phyloP scores from a whole-genome alignment of 2,329 filamentous ascomycete genomes.

The Xylariaceae sp. region DNA sequence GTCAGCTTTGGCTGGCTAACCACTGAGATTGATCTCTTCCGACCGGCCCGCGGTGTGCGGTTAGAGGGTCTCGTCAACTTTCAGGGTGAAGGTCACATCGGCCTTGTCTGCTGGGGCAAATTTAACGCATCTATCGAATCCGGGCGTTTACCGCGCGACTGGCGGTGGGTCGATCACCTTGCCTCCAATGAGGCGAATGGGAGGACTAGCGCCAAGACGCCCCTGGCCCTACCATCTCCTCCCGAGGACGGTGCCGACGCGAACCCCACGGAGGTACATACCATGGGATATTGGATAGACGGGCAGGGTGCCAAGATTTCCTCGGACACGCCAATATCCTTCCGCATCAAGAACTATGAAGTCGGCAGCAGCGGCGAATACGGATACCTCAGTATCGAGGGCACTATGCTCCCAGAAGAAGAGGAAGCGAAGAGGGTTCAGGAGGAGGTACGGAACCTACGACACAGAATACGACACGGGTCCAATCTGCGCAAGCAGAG shows the following conservation, averaged over 20 bases:
- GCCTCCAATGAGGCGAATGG: conserved; percentile 35
- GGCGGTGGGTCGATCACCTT: conserved; percentile 71
- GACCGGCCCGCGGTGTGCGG: conserved; percentile 66
- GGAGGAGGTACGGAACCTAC: conserved; percentile 45
- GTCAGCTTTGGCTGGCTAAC: conserved; percentile 86
- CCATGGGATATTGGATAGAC: conserved; percentile 72
- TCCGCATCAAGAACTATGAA: conserved; percentile 82
- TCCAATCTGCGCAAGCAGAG: conserved; percentile 28
- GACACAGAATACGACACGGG: conserved; percentile 37
- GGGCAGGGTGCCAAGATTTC: conserved; percentile 61
- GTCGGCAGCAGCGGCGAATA: conserved; percentile 69
- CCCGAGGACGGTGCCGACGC: conserved; percentile 30
- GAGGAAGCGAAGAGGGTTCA: conserved; percentile 60
- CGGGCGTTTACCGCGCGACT: conserved; percentile 67
- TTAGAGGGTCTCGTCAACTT: conserved; percentile 81
- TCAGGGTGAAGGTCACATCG: conserved; percentile 83
- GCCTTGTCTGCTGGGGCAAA: conserved; percentile 82
- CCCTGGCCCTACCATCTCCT: conserved; percentile 38
- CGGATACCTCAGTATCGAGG: conserved; percentile 80
- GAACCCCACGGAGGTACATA: conserved; percentile 49
- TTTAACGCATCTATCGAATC: conserved; percentile 88
- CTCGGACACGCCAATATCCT: conserved; percentile 62
- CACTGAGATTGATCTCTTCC: conserved; percentile 78
- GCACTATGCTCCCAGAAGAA: conserved; percentile 71
- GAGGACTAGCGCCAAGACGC: conserved; percentile 20